Evolutionary conservation across 2,329 filamentous ascomycete genomes (phyloP).

Genomic region (Saccharata proteae): DNA sequence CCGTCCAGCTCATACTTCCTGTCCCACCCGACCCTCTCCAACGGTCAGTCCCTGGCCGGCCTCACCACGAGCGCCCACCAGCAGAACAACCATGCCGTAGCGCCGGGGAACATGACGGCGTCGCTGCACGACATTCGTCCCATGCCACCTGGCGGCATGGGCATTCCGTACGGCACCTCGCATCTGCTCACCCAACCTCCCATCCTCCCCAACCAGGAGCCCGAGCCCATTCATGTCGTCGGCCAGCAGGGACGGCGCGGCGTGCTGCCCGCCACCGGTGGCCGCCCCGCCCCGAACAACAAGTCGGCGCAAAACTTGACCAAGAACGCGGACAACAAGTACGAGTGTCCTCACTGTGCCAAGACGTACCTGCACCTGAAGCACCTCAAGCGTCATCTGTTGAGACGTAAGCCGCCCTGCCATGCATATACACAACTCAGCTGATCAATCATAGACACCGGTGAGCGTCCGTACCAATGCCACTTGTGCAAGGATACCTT

Average conservation of each 20-base stretch:
- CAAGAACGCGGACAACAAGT: constrained; percentile 96
- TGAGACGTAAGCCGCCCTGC: constrained; percentile 66
- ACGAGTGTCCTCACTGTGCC: constrained; percentile 93
- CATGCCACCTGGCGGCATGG: constrained; percentile 28
- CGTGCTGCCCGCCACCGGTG: constrained; percentile 82
- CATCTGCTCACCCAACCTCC: constrained; percentile 20
- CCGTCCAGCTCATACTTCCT: constrained; percentile 24
- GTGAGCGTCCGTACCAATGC: constrained; percentile 96
- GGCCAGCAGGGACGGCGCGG: constrained; percentile 87
- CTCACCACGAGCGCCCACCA: constrained; percentile 22
- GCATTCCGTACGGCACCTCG: constrained; percentile 19
- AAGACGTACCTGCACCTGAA: constrained; percentile 97
- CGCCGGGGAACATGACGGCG: constrained; percentile 12
- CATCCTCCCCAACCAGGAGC: constrained; percentile 29
- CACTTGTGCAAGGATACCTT: constrained; percentile 96
- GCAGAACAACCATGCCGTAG: constrained; percentile 21
- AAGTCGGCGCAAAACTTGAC: constrained; percentile 80
- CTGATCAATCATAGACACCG: constrained; percentile 58
- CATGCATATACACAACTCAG: constrained; percentile 20
- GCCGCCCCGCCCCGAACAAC: constrained; percentile 64
- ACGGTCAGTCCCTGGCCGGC: constrained; percentile 23
- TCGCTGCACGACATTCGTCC: constrained; percentile 29
- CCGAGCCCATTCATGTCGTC: constrained; percentile 76
- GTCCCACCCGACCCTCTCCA: constrained; percentile 19
- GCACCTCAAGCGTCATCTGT: constrained; percentile 89